Evolutionary conservation across 352 stramenopile genomes (phyloP).

Genomic region (Pythium diclinum): DNA sequence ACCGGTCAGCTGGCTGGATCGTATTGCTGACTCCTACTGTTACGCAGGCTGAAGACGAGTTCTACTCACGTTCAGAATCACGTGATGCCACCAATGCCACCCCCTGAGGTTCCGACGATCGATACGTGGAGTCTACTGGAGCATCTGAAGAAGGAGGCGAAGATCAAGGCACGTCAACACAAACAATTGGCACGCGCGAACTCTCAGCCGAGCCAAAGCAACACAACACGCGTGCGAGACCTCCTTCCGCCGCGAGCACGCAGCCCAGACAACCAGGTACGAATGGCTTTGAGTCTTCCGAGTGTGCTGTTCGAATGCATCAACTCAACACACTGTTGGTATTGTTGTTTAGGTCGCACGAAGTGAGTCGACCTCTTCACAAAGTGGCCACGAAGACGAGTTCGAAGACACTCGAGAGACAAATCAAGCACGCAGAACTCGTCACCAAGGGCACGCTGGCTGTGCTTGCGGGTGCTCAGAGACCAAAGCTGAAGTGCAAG

Average conservation of each 20-base stretch:
- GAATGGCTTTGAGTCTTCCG: not conserved
- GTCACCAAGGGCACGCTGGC: not conserved
- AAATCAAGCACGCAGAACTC: not conserved
- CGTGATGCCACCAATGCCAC: constrained; percentile 9
- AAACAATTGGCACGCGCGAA: not conserved
- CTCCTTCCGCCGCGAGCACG: not conserved
- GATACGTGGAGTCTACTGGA: constrained; percentile 19
- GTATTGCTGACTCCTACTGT: not conserved
- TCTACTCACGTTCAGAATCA: constrained; percentile 22
- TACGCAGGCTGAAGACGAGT: constrained; percentile 5
- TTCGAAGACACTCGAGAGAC: not conserved
- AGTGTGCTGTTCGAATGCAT: too few relatives aligned
- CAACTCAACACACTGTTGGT: too few relatives aligned
- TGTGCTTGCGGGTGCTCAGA: constrained; percentile 18
- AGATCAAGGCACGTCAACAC: constrained; percentile 4
- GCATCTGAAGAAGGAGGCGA: constrained; percentile 15
- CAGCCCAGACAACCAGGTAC: constrained; percentile 12
- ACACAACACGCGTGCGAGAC: not conserved
- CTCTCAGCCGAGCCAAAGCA: not conserved
- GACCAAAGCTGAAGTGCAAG: constrained; percentile 24
- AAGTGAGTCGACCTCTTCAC: constrained; percentile 12
- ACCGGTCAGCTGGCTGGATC: not conserved
- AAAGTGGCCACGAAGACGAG: constrained; percentile 2
- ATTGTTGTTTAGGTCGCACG: not conserved
- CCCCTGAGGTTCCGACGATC: not conserved